phyloP scores from a whole-genome alignment of 1,284 basidiomycete genomes.

The Afroboletus lepidellus region DNA sequence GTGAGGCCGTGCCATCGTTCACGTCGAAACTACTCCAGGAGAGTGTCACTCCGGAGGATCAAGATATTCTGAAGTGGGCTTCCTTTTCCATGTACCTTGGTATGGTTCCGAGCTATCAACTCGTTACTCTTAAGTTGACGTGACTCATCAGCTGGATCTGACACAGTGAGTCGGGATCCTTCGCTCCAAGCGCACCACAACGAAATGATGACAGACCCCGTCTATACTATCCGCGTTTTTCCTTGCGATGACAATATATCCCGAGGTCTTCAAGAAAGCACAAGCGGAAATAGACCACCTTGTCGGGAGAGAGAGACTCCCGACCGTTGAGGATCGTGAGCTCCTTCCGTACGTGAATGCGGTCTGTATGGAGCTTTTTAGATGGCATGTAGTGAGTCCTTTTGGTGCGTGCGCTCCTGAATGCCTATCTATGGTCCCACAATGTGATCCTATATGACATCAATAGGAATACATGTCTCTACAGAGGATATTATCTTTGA shows the following conservation, averaged over 20 bases:
- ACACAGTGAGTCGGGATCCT: too few relatives aligned
- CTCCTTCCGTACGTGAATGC: not conserved
- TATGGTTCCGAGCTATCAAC: too few relatives aligned
- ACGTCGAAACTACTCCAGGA: too few relatives aligned
- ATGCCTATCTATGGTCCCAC: not conserved
- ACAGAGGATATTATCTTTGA: not conserved
- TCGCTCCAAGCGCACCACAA: too few relatives aligned
- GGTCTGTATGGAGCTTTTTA: not conserved
- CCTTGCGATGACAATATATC: not conserved
- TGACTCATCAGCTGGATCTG: too few relatives aligned
- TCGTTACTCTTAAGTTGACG: too few relatives aligned
- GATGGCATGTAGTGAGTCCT: not conserved
- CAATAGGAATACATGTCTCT: not conserved
- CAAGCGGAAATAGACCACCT: not conserved
- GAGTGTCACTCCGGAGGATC: too few relatives aligned
- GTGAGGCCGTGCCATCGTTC: too few relatives aligned
- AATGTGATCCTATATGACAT: not conserved
- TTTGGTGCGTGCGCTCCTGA: not conserved
- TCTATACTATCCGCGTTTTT: not conserved
- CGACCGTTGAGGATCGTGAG: not conserved
- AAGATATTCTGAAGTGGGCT: too few relatives aligned
- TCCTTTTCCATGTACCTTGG: too few relatives aligned
- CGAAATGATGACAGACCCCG: not conserved
- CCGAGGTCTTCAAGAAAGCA: not conserved
- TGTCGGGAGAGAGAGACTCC: not conserved